Percentiles rank a stretch among this genome's conserved stretches.
These are phyloP conservation scores for Laguncularia racemosa DNA, from an alignment of 345 rosid species.

Conservation along the genomic window DNA sequence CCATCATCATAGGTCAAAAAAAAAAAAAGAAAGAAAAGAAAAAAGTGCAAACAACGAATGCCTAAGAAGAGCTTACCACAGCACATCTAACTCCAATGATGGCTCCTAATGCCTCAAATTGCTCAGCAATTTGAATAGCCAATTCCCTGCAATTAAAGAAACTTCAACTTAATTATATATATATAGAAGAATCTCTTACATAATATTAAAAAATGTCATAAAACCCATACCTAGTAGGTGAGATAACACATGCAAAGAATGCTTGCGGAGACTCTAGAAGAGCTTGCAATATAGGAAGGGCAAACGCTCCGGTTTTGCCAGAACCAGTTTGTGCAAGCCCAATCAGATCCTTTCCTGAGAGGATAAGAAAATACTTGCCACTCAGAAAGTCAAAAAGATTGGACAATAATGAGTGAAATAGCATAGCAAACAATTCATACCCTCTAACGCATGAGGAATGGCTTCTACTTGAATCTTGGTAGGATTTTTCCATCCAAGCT, in stretches of 20 bases:
- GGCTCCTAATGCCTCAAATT: slow-evolving; percentile 85
- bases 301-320: slow-evolving; percentile 96
- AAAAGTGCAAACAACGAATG: background rate
- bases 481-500: slow-evolving; percentile 64
- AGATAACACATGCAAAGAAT: slow-evolving; percentile 83
- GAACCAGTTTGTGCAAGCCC: slow-evolving; percentile 96
- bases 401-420: background rate
- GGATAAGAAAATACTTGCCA: background rate
- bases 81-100: slow-evolving; percentile 73
- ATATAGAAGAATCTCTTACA: background rate
- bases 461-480: slow-evolving; percentile 83
- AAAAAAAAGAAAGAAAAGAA: no score
- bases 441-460: slow-evolving; percentile 78
- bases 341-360: slow-evolving; percentile 76
- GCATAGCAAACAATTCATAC: slow-evolving; percentile 13
- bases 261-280: slow-evolving; percentile 66
- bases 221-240: slow-evolving; percentile 67
- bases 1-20: background rate
- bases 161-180: background rate
- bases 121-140: slow-evolving; percentile 95
- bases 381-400: slow-evolving; percentile 3
- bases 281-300: slow-evolving; percentile 78
- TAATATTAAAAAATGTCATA: background rate
- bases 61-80: slow-evolving; percentile 49
- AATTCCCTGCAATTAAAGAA: slow-evolving; percentile 48